Conservation (phyloP, 805 yeast genomes). For the Saturnispora diversa region DNA sequence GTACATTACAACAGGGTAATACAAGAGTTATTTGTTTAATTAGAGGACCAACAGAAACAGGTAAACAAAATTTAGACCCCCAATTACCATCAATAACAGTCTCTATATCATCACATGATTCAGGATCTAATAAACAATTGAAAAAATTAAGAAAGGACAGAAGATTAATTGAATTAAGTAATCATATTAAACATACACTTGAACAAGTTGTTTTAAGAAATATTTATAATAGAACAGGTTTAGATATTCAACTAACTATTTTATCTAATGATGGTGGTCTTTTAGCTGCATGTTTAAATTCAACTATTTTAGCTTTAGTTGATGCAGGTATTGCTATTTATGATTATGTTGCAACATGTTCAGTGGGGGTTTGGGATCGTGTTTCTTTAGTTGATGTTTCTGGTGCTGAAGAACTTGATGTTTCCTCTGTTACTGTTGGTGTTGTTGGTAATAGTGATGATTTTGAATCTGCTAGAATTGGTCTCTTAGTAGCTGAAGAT, state of each 20-base stretch:
- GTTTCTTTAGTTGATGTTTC: conserved; percentile 76
- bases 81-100: conserved; percentile 58
- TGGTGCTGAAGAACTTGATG: conserved; percentile 72
- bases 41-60: conserved; percentile 85
- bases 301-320: conserved; percentile 79
- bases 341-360: conserved; percentile 76
- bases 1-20: conserved; percentile 87
- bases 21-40: conserved; percentile 81
- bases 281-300: conserved; percentile 69
- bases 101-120: conserved; percentile 30
- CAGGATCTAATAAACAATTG: conserved; percentile 1
- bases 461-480: conserved; percentile 39
- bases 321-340: conserved; percentile 95
- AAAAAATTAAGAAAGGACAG: conserved; percentile 47
- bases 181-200: conserved; percentile 61
- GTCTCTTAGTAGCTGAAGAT: conserved; percentile 71
- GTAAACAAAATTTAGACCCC: conserved; percentile 36
- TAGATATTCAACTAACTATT: conserved; percentile 68
- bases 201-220: conserved; percentile 65
- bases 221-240: conserved; percentile 74
- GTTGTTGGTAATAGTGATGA: conserved; percentile 69
- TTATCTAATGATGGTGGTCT: conserved; percentile 88
- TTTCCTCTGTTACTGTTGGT: conserved; percentile 76
- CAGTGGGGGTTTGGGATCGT: conserved; percentile 73
- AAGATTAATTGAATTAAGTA: conserved; percentile 57